Base-by-base conservation (phyloP, 441 rosid species). In the Adansonia madagascariensis region DNA sequence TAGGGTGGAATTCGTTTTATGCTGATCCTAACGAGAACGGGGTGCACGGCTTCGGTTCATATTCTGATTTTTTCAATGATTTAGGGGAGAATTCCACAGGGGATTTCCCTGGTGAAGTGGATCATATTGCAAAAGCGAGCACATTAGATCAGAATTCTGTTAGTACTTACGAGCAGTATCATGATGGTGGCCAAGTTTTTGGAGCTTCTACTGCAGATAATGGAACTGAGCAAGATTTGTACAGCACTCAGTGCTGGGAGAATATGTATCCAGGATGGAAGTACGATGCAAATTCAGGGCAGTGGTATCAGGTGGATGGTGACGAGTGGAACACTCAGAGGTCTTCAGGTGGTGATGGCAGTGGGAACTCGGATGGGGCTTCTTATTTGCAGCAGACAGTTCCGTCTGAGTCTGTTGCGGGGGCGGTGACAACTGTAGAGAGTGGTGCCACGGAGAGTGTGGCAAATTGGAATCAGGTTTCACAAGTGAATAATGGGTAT, bases 231-330 rank as follows among this genome's bases (percentile, higher is more conserved):
- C 91, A 88, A 78, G 91, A 84, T 81, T 41, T 84, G 66, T 86
- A 81, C 83, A 83, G 83, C 79, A 87, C 82, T 78, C 92, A 89
- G 79, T 77, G 88, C 67, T 93, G 96, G 98, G 98, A 94, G 78
- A 86, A 60, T 57, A 87, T 86, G 83, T 97, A 92, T 85, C 98
- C 99, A 1, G 99, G 99, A n/a, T 97, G 99, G 99, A 89, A 84
- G 77, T 90, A 80, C 81, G 98, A 97, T 82, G 80, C 82, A 49
- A 88, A 59, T 79, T 87, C 93, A 63, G 95, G 90, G 74, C 95
- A 88, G 74, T 97, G 99, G 98, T 93, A 89, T 86, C 95, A 90
- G 76, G 86, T 87, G 81, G 94, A 86, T 80, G 81, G 85, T 69
- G 82, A 79, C 47, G 85, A 83, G 63, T 74, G 77, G 20, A 74